Conservation (phyloP, 1,284 basidiomycete genomes). For the Trichosporon sp. region DNA sequence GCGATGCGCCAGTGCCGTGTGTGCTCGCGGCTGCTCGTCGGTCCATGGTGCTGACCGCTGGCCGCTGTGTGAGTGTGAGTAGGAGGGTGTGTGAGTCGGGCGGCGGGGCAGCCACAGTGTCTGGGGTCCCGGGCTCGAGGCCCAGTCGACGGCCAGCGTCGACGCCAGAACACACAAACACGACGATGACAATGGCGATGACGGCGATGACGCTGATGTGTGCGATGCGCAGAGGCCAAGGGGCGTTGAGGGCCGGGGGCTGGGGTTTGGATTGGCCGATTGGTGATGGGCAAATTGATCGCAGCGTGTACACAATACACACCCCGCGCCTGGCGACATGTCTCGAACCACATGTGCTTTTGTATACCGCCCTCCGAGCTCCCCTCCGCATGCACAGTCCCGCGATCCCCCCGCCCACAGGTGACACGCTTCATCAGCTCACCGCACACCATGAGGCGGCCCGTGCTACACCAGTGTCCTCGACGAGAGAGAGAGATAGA, state of each 20-base stretch:
- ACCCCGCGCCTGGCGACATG: neutral
- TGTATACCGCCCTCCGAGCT: neutral
- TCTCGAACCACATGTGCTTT: neutral
- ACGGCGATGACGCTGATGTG: neutral
- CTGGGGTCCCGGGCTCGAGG: neutral
- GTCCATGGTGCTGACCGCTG: neutral
- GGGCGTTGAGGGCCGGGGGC: neutral
- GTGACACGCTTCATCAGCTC: neutral
- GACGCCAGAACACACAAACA: neutral
- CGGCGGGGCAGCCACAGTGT: neutral
- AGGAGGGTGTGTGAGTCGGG: neutral
- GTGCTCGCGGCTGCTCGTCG: neutral
- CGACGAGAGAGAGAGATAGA: no score
- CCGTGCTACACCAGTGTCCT: neutral
- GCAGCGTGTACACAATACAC: neutral
- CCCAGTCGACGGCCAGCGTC: neutral
- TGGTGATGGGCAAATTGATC: neutral
- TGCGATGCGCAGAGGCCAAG: neutral
- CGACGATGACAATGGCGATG: neutral
- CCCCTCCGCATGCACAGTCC: neutral
- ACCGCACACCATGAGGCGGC: neutral
- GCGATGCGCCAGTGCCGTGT: neutral
- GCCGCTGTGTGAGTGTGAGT: neutral
- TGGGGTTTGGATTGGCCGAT: neutral
- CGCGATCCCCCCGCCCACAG: neutral